Evolutionary conservation across 2,329 filamentous ascomycete genomes (phyloP), one percentile per base, ranked within the genome.

Genomic region (Colletotrichum tabaci): DNA sequence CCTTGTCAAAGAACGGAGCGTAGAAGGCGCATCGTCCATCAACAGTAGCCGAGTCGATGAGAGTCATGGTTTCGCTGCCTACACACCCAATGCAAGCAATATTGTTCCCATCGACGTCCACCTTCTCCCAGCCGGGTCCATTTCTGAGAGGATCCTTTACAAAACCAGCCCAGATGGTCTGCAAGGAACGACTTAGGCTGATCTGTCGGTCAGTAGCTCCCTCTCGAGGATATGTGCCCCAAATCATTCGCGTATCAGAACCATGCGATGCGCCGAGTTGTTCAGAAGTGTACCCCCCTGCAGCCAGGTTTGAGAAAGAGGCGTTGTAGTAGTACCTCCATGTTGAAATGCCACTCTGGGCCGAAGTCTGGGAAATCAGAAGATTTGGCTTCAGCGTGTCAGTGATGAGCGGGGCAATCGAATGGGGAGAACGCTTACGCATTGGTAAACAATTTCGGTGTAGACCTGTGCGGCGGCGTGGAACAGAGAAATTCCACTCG

Each of bases 241-340:
- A 67, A 12, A 61, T 66, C 55, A 71, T 66, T 0, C 49, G 13
- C 10, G 62, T 66, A n/a, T 71, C 67, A 0, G 62, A 61, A 8
- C 61, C 67, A 49, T 71, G 67, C 5, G 42, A 66, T 16, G 63
- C 55, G 1, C 62, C 62, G 10, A 71, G 26, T 16, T 71, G 50
- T 16, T 61, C 62, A 13, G 63, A 60, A 12, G 55, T 66, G 50
- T 67, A 67, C 23, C 63, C 62, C 2, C 23, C 40, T 7, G 57
- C 30, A 35, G 46, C 49, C 2, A 71, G 40, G 42, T 67, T 71
- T 1, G 67, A 47, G 7, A 61, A 70, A 7, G 67, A 66, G 7
- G 67, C 67, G 44, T 71, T 71, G 49, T 66, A 71, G 16, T 55
- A 66, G 12, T 71, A 71, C 16, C 67, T 42, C 67, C 67, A 71